Evolutionary conservation across 352 stramenopile species (phyloP), one percentile per base, ranked within the genome.

Genomic region (Phytophthora megakarya): DNA sequence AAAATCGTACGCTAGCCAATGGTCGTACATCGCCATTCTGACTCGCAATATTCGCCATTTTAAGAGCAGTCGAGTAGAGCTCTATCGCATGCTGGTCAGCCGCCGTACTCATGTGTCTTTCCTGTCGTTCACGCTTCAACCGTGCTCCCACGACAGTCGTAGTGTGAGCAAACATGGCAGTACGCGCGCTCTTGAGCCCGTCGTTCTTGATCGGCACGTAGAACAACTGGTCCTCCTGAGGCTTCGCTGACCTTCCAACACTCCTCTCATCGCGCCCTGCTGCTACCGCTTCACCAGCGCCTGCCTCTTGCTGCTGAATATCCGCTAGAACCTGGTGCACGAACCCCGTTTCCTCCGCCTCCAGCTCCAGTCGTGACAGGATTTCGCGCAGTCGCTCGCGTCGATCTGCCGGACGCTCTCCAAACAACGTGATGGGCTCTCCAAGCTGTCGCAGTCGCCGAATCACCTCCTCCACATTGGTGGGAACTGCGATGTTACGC

Each of bases 371-470:
- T 12, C 81, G 72, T 16, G 91, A 95, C 39, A 99, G 71, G 50
- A 97, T 79, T 61, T 97, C 81, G 12, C 94, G 87, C 57, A 99
- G 73, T 30, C 97, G 92, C 68, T 98, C 89, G 26, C 97, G 90
- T 19, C 98, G 90, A 72, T 98, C 96, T 2, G 93, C 96, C 10
- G 93, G 84, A 33, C 97, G 88, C 70, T 99, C 97, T 22, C 96
- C 96, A 74, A 99, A 99, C 12, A 99, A 78, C 61, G 94, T 97
- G 25, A 98, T 86, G 16, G 96, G 96, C 30, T 98, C 78, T 5
- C 94, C 88, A 37, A 98, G 70, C 64, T 88, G 73, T 18, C 97
- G 93, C 50, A 99, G 76, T 11, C 86, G 80, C 32, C 80, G 67
- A 22, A 97, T 87, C 18, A 99, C 93, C 56, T 99, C 88, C 13